Percentiles rank a stretch among this genome's conserved stretches.
Conservation (phyloP, 1,284 basidiomycete genomes). For the Rhodotorula mucilaginosa region DNA sequence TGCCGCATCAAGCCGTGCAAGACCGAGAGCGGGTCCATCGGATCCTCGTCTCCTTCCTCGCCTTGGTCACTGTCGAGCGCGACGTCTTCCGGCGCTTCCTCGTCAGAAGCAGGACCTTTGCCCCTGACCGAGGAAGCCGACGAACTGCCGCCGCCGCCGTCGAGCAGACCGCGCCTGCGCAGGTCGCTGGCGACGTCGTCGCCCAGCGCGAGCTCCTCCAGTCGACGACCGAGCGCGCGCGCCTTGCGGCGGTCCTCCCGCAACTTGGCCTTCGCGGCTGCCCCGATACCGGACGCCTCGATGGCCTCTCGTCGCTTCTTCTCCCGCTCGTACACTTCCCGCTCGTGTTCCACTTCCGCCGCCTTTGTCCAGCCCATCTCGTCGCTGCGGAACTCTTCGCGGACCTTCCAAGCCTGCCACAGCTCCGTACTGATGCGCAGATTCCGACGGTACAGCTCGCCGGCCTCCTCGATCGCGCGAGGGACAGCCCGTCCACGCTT, state of each 20-base stretch:
- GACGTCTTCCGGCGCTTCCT: not conserved
- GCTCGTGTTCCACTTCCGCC: slow-evolving; percentile 43
- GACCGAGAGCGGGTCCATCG: slow-evolving; percentile 42
- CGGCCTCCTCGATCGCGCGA: slow-evolving; percentile 92
- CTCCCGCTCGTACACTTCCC: slow-evolving; percentile 38
- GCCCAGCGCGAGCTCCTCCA: slow-evolving; percentile 24
- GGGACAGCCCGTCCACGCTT: slow-evolving; percentile 63
- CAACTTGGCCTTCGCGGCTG: not conserved
- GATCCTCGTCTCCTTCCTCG: slow-evolving; percentile 48
- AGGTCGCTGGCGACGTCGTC: not conserved
- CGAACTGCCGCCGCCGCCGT: not conserved
- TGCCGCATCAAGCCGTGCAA: slow-evolving; percentile 60
- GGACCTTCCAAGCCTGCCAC: slow-evolving; percentile 89
- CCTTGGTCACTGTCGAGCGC: slow-evolving; percentile 43
- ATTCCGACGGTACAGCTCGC: slow-evolving; percentile 82
- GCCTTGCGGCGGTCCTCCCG: slow-evolving; percentile 15
- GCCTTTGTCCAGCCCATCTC: slow-evolving; percentile 86
- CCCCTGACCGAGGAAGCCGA: slow-evolving; percentile 1
- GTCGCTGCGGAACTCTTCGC: slow-evolving; percentile 89
- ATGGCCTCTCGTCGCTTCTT: slow-evolving; percentile 31
- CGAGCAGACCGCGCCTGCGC: not conserved
- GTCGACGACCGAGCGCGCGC: slow-evolving; percentile 19
- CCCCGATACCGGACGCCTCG: slow-evolving; percentile 11
- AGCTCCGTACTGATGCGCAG: slow-evolving; percentile 86
- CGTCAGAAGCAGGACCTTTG: not conserved